phyloP scores from a whole-genome alignment of 148 eudicot genomes.

The Rhododendron mucronatum region DNA sequence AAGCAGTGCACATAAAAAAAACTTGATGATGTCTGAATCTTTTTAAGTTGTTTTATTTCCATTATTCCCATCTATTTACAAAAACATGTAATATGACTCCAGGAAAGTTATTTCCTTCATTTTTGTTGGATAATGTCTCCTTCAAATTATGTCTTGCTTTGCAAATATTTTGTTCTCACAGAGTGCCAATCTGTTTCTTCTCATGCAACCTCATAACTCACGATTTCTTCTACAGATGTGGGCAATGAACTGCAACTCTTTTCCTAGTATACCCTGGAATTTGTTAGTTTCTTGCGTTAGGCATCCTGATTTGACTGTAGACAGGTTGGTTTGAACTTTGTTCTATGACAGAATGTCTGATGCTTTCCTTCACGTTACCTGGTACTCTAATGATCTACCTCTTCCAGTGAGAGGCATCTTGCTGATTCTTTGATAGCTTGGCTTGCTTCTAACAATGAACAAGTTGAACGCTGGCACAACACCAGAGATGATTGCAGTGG shows the following conservation, averaged over 20 bases:
- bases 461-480: conserved; percentile 14
- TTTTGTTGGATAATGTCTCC: neutral
- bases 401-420: conserved; percentile 76
- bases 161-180: conserved; percentile 1
- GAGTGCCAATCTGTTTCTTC: neutral
- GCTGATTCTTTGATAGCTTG: conserved; percentile 68
- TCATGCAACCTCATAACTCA: conserved; percentile 7
- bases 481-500: conserved; percentile 21
- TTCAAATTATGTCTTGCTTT: neutral
- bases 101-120: neutral
- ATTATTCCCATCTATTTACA: neutral
- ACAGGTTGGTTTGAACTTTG: conserved; percentile 46
- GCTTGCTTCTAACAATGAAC: conserved; percentile 44
- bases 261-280: conserved; percentile 43
- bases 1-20: neutral
- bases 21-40: neutral
- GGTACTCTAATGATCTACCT: conserved; percentile 12
- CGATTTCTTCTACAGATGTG: conserved; percentile 56
- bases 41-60: neutral
- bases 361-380: neutral
- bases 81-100: neutral
- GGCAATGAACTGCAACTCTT: conserved; percentile 47
- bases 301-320: conserved; percentile 67
- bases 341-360: neutral
- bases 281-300: conserved; percentile 52